Evolutionary conservation across 2,329 filamentous ascomycete genomes (phyloP), one percentile per base, ranked within the genome.

Genomic region (Pezicula carpinea): DNA sequence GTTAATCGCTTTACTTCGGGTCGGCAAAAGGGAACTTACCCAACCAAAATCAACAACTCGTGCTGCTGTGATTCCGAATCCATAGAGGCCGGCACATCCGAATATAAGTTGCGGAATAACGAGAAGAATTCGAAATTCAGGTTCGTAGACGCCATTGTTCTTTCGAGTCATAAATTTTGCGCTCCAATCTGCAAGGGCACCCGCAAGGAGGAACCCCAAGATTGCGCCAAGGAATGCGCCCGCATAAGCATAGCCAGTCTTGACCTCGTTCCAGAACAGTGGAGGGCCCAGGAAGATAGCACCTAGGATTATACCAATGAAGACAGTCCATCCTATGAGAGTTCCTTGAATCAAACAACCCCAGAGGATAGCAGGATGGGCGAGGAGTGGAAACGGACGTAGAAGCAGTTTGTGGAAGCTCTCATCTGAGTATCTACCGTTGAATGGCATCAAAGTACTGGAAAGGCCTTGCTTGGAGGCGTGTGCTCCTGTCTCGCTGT

Each of bases 241-340:
- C 0, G 85, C 83, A 68, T 96, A 95, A 47, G 89, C 80, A 64
- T 92, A 90, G n/a, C 91, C 91, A 1, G 87, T 89, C 60, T 87
- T 70, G 44, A 88, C 81, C 67, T 93, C 84, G 58, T 81, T 74
- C 78, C 91, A 96, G 72, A 82, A 93, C 34, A 91, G 79, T 1
- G 89, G 88, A 2, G 85, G 84, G 2, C 85, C 83, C 39, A 95
- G 76, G 69, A 93, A 92, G 55, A 95, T 83, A 49, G 84, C 80
- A n/a, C 84, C 86, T 39, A 95, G 71, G 55, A 93, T 82, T 51
- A 93, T 85, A 47, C 88, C 87, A 54, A 95, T 92, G 61, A 96
- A 89, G 14, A 96, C 88, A 1, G 91, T 95, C 91, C 92, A 97
- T 54, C 91, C 92, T 60, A 96, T 96, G 61, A 96, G 80, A 4